Percentiles rank a stretch among this genome's conserved stretches.
Conservation (phyloP, 768 basidiomycete species). For the Mycena leptocephala region DNA sequence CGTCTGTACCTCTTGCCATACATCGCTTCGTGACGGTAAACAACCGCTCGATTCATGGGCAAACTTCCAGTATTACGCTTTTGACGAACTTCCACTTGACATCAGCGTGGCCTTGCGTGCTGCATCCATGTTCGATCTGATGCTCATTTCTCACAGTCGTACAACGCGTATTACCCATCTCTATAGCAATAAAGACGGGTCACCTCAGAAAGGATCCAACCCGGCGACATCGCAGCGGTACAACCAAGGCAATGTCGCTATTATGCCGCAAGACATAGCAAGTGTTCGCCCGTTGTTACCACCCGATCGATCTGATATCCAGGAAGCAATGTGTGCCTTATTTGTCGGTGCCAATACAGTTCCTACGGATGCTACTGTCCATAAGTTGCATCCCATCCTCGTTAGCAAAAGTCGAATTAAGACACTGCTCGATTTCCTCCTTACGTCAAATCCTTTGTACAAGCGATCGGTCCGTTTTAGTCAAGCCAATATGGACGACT, state of each 20-base stretch:
- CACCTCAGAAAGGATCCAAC: background rate
- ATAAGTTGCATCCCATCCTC: background rate
- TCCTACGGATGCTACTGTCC: background rate
- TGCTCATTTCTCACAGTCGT: background rate
- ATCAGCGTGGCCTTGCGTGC: background rate
- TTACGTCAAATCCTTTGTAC: no score
- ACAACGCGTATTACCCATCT: background rate
- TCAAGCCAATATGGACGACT: no score
- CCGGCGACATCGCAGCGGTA: background rate
- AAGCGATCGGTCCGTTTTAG: no score
- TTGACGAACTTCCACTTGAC: background rate
- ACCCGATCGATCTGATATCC: background rate
- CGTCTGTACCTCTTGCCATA: background rate
- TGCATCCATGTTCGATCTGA: background rate
- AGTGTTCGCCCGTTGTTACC: background rate
- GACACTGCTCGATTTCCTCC: background rate
- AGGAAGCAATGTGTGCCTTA: slow-evolving; percentile 11
- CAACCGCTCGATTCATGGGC: background rate
- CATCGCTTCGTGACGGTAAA: background rate
- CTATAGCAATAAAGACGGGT: background rate
- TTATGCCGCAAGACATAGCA: background rate
- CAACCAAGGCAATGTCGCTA: background rate
- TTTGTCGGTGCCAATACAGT: background rate
- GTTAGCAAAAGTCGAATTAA: background rate
- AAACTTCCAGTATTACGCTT: background rate